These are phyloP conservation scores for Phytophthora pisi DNA, from an alignment of 352 stramenopile species.

Conservation along the genomic window DNA sequence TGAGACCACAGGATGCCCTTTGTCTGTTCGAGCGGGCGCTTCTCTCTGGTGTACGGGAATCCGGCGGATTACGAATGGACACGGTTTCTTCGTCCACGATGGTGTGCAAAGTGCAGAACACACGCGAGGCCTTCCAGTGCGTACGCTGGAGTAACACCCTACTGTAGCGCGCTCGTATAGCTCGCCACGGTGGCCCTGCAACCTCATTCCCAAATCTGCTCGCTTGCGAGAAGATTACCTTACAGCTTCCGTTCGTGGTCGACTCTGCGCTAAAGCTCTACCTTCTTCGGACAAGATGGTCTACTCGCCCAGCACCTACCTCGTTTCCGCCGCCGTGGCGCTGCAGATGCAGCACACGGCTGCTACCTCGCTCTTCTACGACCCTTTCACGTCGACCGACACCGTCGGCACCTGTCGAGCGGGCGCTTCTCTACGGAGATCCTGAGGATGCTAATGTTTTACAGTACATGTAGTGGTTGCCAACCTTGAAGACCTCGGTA, in stretches of 20 bases:
- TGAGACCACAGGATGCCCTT: slow-evolving; percentile 2
- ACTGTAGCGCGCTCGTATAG: neutral
- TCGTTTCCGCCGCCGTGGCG: slow-evolving; percentile 26
- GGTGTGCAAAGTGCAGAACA: neutral
- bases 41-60: slow-evolving; percentile 2
- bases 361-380: slow-evolving; percentile 4
- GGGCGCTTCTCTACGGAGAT: slow-evolving; percentile 6
- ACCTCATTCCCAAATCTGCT: neutral
- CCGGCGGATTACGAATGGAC: slow-evolving; percentile 14
- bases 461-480: too few relatives aligned
- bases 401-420: slow-evolving; percentile 1
- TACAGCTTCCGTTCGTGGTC: slow-evolving; percentile 1
- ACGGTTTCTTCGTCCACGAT: slow-evolving; percentile 16
- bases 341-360: slow-evolving; percentile 5
- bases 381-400: neutral
- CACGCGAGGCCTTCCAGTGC: neutral
- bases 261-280: slow-evolving; percentile 4
- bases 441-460: slow-evolving; percentile 15
- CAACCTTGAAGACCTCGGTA: slow-evolving; percentile 17
- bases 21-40: slow-evolving; percentile 1
- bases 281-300: neutral
- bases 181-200: too few relatives aligned
- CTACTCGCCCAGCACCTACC: slow-evolving; percentile 1
- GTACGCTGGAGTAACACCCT: neutral
- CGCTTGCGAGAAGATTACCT: slow-evolving; percentile 2